Base-by-base conservation (phyloP, 1,284 basidiomycete genomes). In the Austropuccinia psidii region DNA sequence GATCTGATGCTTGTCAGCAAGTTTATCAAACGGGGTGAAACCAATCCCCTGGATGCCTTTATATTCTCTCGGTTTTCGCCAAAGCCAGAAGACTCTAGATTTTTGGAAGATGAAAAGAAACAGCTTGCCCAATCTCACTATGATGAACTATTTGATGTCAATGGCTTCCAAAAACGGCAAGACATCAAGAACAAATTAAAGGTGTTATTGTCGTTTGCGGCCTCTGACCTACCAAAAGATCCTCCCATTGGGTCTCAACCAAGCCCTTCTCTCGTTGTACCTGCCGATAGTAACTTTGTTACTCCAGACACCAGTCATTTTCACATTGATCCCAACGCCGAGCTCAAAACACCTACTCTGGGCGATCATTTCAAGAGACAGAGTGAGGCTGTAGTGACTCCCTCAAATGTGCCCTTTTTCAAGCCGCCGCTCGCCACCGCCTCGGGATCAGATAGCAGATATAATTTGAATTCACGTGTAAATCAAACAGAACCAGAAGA, bases 291-390 rank as follows among this genome's bases (percentile, higher is more conserved):
- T 45, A 58, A 29, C 21, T 57, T 43, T 58, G 54, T 55, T n/a
- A 69, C 67, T 45, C 67, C 67, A 41, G 67, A 69, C 49, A 43
- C 67, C 9, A 69, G 67, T 27, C 67, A 69, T 24, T 58, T 69
- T 17, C 49, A 54, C 21, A 37, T 41, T 61, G 41, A 58, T 33
- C 41, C 54, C 7, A 69, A 69, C 17, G 50, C 50, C 5, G 52
- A 69, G 29, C 58, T 69, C n/a, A 24, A 57, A 29, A 69, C 67
- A 41, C 67, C 67, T 21, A 41, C 37, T 24, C 19, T 69, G 21
- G 41, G 35, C 15, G 67, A 55, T 21, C 67, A 69, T 17, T 47
- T 69, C 21, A 69, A 17, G 33, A 57, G 39, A 31, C 52, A 57
- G 33, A 57, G 58, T 21, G 67, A 58, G n/a, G 50, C n/a, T 21